phyloP scores from a whole-genome alignment of 1,284 basidiomycete species.

The Peniophora sp. region DNA sequence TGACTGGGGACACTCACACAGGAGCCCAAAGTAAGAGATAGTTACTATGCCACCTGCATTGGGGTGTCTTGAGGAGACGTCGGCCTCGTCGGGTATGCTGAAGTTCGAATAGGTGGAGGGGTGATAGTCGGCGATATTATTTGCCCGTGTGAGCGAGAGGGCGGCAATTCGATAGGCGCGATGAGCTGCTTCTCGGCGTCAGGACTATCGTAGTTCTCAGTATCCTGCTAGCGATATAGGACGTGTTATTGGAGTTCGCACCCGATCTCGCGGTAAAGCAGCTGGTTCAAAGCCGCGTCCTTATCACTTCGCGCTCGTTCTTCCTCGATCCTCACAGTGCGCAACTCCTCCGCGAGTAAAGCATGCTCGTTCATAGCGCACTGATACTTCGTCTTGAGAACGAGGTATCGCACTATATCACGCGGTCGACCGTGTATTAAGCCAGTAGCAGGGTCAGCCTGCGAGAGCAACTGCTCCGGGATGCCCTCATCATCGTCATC shows the following conservation, averaged over 20 bases:
- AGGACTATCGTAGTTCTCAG: no score
- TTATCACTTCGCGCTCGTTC: constrained; percentile 39
- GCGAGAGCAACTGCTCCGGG: constrained; percentile 40
- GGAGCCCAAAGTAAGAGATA: no score
- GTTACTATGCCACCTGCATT: no score
- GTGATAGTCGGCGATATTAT: no score
- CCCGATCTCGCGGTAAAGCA: constrained; percentile 47
- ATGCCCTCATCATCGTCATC: constrained; percentile 33
- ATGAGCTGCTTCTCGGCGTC: no score
- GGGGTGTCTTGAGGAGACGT: no score
- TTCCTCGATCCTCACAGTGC: constrained; percentile 44
- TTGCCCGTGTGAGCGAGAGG: no score
- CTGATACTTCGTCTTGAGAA: constrained; percentile 68
- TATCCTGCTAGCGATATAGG: no score
- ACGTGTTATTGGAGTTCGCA: constrained; percentile 22
- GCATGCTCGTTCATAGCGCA: constrained; percentile 58
- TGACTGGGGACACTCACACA: no score
- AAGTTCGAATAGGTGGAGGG: no score
- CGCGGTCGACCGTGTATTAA: constrained; percentile 54
- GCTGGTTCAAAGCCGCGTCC: constrained; percentile 45
- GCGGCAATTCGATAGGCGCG: no score
- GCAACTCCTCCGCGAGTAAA: constrained; percentile 53
- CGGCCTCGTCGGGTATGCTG: no score
- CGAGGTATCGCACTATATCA: constrained; percentile 59
- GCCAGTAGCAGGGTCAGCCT: constrained; percentile 45